Base-by-base conservation (phyloP, 306 rosid species). In the Cicer judaicum region DNA sequence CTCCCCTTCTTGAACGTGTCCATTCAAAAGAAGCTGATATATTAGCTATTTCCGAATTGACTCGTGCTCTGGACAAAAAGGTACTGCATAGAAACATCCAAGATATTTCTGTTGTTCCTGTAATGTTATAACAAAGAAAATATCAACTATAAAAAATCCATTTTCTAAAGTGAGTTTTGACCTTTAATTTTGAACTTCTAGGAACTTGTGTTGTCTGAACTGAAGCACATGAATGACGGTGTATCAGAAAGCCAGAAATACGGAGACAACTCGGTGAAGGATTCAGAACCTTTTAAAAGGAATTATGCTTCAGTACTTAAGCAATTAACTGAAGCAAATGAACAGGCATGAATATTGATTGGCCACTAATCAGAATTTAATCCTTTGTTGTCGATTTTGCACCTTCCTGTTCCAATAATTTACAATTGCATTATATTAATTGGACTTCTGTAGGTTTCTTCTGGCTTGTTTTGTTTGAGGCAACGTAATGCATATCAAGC, bases 31-130 rank as follows among this genome's bases (percentile, higher is more conserved):
- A 91, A 80, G 93, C 96, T 64, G 96, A 90, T 73, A 78, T 87
- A 77, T 84, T 74, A 74, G 98, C 96, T 82, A 83, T 90, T 74
- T 84, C 87, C 55, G 97, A 88, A 75, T 81, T 94, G 88, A 79
- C 80, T 55, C 87, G 87, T 60, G 90, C 90, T 73, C 97, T 94
- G 68, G 90, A 91, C 86, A 94, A 91, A 81, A 94, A 94, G 98
- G 98, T 89, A 41, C 68, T 70, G 10, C 78, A 65, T 54, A 41
- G 70, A 49, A 49, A 68, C 77, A 65, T 49, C 60, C 72, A 40
- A 19, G 7, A 16, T 62, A 72, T 57, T 62, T 5, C 67, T 19
- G 15, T 40, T 59, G 61, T 13, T 55, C 63, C 19, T 36, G 21
- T 63, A 29, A 16, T 7, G 38, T 56, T 56, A 19, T 56, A 21